Percentiles rank a stretch among this genome's conserved stretches.
phyloP scores from a whole-genome alignment of 1,139 yeast species.

The Yamadazyma oceani region DNA sequence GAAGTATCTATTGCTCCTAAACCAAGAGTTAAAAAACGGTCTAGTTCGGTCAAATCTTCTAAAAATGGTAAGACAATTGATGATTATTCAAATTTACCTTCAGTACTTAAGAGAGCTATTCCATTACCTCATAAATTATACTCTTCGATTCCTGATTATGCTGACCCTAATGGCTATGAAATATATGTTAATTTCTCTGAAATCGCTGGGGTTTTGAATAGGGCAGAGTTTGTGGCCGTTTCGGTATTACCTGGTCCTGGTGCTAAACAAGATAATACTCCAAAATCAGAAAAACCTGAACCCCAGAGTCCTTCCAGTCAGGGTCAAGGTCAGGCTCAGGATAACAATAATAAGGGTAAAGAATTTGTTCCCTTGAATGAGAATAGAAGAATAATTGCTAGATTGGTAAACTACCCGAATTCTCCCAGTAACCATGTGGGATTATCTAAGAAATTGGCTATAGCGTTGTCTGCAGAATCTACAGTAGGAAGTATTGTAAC shows the following conservation, averaged over 20 bases:
- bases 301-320: slow-evolving; percentile 6
- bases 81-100: slow-evolving; percentile 31
- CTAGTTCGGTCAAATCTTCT: slow-evolving; percentile 25
- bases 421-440: slow-evolving; percentile 51
- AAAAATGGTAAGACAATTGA: slow-evolving; percentile 28
- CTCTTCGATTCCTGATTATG: slow-evolving; percentile 20
- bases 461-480: slow-evolving; percentile 54
- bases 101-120: slow-evolving; percentile 53
- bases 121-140: slow-evolving; percentile 52
- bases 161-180: slow-evolving; percentile 31
- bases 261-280: slow-evolving; percentile 21
- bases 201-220: slow-evolving; percentile 20
- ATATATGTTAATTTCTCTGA: slow-evolving; percentile 46
- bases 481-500: slow-evolving; percentile 56
- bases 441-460: slow-evolving; percentile 55
- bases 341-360: slow-evolving; percentile 9
- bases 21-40: slow-evolving; percentile 40
- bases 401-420: slow-evolving; percentile 37
- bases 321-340: background rate
- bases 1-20: slow-evolving; percentile 87
- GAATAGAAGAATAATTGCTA: slow-evolving; percentile 54
- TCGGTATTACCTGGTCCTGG: slow-evolving; percentile 59
- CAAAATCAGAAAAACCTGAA: slow-evolving; percentile 11
- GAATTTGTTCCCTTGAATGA: slow-evolving; percentile 26
- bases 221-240: slow-evolving; percentile 53